Conservation (phyloP, 2,329 filamentous ascomycete genomes). For the Fusarium paranaense region DNA sequence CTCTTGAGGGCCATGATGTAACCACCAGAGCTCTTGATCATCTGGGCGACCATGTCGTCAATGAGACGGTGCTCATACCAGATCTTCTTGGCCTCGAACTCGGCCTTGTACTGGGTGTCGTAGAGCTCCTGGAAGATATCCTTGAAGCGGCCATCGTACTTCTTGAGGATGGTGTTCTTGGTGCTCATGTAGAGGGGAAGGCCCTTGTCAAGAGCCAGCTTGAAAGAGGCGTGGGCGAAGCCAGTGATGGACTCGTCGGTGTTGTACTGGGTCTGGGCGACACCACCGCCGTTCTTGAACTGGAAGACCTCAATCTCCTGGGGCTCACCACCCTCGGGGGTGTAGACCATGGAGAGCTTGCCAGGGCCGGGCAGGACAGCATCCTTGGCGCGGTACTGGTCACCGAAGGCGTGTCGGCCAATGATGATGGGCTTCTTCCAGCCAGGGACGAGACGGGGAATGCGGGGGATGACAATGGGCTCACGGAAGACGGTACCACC, state of each 20-base stretch:
- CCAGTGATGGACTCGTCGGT: constrained; percentile 94
- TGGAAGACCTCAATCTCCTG: constrained; percentile 91
- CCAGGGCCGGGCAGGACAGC: constrained; percentile 83
- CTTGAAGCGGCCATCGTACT: constrained; percentile 99
- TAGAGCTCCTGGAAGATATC: constrained; percentile 99
- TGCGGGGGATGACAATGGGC: constrained; percentile 94
- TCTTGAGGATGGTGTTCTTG: constrained; percentile 99
- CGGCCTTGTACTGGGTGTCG: constrained; percentile 84
- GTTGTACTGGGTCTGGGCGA: constrained; percentile 98
- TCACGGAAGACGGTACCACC: constrained; percentile 99
- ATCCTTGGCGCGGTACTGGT: constrained; percentile 98
- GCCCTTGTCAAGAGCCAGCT: constrained; percentile 87
- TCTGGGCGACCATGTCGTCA: constrained; percentile 99
- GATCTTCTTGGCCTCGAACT: constrained; percentile 91
- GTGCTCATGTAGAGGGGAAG: constrained; percentile 99
- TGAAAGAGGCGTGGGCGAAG: constrained; percentile 97
- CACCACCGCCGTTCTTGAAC: constrained; percentile 86
- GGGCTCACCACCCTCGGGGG: constrained; percentile 83
- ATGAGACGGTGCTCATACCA: constrained; percentile 99
- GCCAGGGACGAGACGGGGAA: constrained; percentile 92
- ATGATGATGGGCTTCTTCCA: constrained; percentile 99
- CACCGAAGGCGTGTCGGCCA: constrained; percentile 96
- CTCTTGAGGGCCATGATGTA: constrained; percentile 99
- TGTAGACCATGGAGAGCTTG: constrained; percentile 95
- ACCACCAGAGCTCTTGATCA: constrained; percentile 98